Evolutionary conservation across 345 rosid species (phyloP), one percentile per base, ranked within the genome.

Genomic region (Rhodamnia rubescens): DNA sequence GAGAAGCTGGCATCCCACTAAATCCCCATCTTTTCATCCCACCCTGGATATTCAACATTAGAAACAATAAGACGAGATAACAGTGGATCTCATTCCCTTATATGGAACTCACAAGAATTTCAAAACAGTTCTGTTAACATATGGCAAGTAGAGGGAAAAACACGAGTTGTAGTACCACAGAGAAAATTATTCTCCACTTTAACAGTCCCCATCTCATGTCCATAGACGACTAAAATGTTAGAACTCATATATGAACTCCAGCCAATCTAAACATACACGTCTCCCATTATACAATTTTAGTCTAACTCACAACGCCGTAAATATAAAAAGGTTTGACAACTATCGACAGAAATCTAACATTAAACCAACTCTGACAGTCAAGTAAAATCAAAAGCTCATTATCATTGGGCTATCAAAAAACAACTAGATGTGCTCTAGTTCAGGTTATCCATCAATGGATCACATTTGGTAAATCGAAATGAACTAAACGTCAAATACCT

Each of bases 11-110:
- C 92, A 82, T 82, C 87, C 99, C 99, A 85, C 81, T 89, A 61
- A 92, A 89, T 18, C 87, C 89, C 40, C 74, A 82, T 87, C 98
- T 97, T 91, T 96, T 96, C 98, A 97, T 97, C 44, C 87, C 95
- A 86, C 98, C 98, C 98, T 97, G 91, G 74, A 86, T 69, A 36
- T 69, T 36, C 26, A 20, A 69, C 47, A 32, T 69, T 69, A 69
- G 47, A 40, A 69, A 69, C 47, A 18, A 69, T 18, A 69, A 69
- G 18, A 69, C 12, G 53, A 44, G 86, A 87, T 83, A 55, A 80
- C 42, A 86, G 49, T 29, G 27, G 32, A 44, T 42, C 78, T 69
- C 78, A 69, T 36, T 69, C 47, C 78, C 47, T 32, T 69, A 13
- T 22, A 32, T 18, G 47, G 47, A 69, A 36, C 78, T 69, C 47